phyloP scores from a whole-genome alignment of 148 eudicot species.

The Chenopodium album region DNA sequence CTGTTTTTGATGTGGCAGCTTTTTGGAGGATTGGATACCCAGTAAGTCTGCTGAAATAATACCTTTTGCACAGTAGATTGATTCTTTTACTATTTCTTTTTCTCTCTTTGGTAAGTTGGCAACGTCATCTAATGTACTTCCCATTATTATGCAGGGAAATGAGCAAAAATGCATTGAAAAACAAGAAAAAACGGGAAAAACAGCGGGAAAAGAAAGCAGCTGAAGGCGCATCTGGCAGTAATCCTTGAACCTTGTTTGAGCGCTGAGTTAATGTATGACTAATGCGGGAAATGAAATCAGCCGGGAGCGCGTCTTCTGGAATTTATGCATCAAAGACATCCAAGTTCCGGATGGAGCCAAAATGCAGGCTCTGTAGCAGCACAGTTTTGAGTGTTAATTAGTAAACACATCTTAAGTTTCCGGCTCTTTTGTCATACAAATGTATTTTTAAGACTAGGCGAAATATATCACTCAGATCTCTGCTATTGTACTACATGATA shows the following conservation, averaged over 20 bases:
- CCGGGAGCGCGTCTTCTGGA: background rate
- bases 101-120: background rate
- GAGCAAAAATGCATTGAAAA: slow-evolving; percentile 87
- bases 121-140: background rate
- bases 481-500: background rate
- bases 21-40: slow-evolving; percentile 58
- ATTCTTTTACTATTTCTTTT: background rate
- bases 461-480: background rate
- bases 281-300: too few relatives aligned
- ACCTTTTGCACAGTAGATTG: background rate
- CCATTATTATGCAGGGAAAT: slow-evolving; percentile 54
- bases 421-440: background rate
- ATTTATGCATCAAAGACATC: background rate
- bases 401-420: background rate
- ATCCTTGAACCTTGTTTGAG: slow-evolving; percentile 47
- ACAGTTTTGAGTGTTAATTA: background rate
- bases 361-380: background rate
- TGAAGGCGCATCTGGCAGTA: slow-evolving; percentile 45
- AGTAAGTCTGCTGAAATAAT: slow-evolving; percentile 18
- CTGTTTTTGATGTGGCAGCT: slow-evolving; percentile 51
- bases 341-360: background rate
- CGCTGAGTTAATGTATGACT: background rate
- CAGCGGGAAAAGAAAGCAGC: slow-evolving; percentile 90
- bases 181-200: slow-evolving; percentile 92
- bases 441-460: background rate